A percentile compares a stretch with the other conserved stretches of the same genome.
These are phyloP conservation scores for Diaporthe ampelina DNA, from an alignment of 2,329 filamentous ascomycete species.

Conservation along the genomic window DNA sequence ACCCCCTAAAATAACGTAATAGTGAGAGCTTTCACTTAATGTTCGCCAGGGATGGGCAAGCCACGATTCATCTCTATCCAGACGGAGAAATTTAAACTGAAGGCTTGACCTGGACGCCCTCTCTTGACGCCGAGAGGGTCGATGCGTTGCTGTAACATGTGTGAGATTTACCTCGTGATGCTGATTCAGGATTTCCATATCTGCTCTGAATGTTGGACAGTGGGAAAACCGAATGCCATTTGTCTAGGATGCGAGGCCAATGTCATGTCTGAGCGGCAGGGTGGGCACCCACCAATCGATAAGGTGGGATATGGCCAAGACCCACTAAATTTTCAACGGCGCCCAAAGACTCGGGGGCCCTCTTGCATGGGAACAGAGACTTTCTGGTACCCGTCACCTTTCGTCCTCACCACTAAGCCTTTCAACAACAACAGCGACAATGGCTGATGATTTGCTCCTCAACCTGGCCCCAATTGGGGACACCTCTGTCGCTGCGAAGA, in stretches of 20 bases:
- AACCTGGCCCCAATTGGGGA: slow-evolving; percentile 37
- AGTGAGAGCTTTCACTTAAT: not conserved
- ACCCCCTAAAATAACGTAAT: slow-evolving; percentile 1
- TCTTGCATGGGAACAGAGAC: slow-evolving; percentile 13
- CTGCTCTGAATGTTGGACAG: not conserved
- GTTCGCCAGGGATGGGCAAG: not conserved
- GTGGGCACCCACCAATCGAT: slow-evolving; percentile 27
- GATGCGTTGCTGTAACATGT: not conserved
- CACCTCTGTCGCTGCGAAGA: slow-evolving; percentile 8
- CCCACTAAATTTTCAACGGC: slow-evolving; percentile 32
- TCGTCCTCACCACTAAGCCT: not conserved
- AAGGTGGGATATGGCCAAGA: not conserved
- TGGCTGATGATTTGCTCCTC: slow-evolving; percentile 40
- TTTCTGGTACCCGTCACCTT: not conserved
- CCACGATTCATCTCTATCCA: not conserved
- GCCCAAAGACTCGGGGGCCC: not conserved
- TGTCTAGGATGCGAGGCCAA: not conserved
- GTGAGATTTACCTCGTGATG: not conserved
- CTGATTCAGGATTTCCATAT: not conserved
- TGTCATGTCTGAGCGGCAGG: not conserved
- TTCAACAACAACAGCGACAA: not conserved
- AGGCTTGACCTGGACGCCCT: too few species aligned
- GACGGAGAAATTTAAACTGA: too few species aligned
- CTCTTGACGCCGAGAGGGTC: not conserved
- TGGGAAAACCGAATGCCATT: not conserved